phyloP scores from a whole-genome alignment of 1,284 basidiomycete genomes.

The Chalciporus sp. region DNA sequence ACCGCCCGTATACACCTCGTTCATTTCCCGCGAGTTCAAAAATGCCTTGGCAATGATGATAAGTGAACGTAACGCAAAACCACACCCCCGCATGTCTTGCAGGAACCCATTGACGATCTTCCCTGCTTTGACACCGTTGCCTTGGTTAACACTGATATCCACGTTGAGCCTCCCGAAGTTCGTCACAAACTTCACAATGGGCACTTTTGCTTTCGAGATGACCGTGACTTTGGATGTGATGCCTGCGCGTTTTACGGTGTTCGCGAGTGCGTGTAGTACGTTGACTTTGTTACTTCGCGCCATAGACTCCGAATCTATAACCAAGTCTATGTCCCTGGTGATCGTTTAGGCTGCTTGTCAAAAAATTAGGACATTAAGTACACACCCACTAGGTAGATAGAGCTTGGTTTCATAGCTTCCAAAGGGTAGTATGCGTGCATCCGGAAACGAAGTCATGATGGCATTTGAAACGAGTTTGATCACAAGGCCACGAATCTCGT shows the following conservation, averaged over 20 bases:
- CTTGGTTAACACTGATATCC: slow-evolving; percentile 90
- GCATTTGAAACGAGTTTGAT: slow-evolving; percentile 75
- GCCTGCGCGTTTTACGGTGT: slow-evolving; percentile 59
- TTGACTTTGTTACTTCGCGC: slow-evolving; percentile 58
- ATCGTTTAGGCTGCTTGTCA: slow-evolving; percentile 10
- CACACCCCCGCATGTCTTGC: slow-evolving; percentile 58
- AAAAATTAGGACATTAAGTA: slow-evolving; percentile 8
- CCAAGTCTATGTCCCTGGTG: slow-evolving; percentile 75
- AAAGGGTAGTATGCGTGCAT: slow-evolving; percentile 86
- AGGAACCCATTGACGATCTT: slow-evolving; percentile 85
- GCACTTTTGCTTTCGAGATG: slow-evolving; percentile 89
- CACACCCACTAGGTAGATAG: slow-evolving; percentile 91
- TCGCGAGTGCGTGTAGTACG: slow-evolving; percentile 66
- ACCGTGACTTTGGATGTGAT: slow-evolving; percentile 76
- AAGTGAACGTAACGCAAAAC: slow-evolving; percentile 72
- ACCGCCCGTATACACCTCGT: slow-evolving; percentile 96
- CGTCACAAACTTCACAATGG: slow-evolving; percentile 92
- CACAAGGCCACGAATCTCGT: slow-evolving; percentile 79
- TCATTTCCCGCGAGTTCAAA: slow-evolving; percentile 89
- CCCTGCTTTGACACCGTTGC: slow-evolving; percentile 82
- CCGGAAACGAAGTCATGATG: slow-evolving; percentile 69
- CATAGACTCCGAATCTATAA: slow-evolving; percentile 69
- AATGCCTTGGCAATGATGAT: slow-evolving; percentile 91
- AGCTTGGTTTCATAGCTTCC: slow-evolving; percentile 94
- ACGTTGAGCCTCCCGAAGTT: slow-evolving; percentile 78